These are phyloP conservation scores for Umbelopsis isabellina DNA, from an alignment of 192 early-diverging fungal species.

Conservation along the genomic window DNA sequence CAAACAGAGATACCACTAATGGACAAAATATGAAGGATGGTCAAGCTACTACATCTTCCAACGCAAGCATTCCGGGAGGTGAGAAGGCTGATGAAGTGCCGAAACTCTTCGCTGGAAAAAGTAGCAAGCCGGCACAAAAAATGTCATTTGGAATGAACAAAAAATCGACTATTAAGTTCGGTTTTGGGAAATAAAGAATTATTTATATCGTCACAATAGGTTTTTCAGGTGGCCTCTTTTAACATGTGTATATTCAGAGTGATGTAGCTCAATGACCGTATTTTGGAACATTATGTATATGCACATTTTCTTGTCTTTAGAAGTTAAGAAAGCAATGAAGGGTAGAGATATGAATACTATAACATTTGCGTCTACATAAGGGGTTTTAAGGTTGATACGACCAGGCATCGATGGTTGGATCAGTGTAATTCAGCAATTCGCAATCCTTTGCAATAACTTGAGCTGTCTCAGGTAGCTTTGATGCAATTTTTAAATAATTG, in stretches of 20 bases:
- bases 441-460: neutral
- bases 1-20: too few species aligned
- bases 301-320: too few species aligned
- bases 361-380: neutral
- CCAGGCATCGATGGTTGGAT: neutral
- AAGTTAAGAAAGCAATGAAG: too few species aligned
- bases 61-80: neutral
- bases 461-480: neutral
- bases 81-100: neutral
- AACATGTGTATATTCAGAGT: neutral
- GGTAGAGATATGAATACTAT: neutral
- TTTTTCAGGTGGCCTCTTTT: neutral
- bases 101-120: neutral
- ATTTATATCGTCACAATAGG: neutral
- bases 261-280: neutral
- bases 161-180: constrained; percentile 25
- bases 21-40: too few species aligned
- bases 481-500: neutral
- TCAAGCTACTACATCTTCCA: neutral
- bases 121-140: constrained; percentile 7
- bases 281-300: too few species aligned
- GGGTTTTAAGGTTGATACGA: neutral
- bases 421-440: constrained; percentile 2
- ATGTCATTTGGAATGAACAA: constrained; percentile 33
- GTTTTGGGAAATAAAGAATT: constrained; percentile 29